phyloP scores from a whole-genome alignment of 371 early-diverging fungal species.

The Mucor plumbeus region DNA sequence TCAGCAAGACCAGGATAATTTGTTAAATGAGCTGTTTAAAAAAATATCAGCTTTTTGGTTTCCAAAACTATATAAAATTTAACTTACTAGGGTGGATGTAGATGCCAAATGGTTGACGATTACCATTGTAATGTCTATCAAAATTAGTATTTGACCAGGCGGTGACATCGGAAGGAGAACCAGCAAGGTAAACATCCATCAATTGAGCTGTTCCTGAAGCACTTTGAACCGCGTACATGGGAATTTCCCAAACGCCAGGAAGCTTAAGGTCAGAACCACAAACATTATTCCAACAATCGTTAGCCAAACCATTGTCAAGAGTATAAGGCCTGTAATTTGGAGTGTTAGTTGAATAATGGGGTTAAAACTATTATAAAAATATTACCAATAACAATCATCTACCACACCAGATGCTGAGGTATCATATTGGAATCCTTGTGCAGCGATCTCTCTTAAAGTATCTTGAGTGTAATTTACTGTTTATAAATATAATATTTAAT shows the following conservation, averaged over 20 bases:
- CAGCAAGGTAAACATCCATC: slow-evolving; percentile 76
- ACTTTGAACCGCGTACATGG: slow-evolving; percentile 63
- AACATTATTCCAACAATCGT: slow-evolving; percentile 71
- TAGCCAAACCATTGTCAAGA: slow-evolving; percentile 72
- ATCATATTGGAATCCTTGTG: slow-evolving; percentile 73
- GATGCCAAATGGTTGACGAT: slow-evolving; percentile 73
- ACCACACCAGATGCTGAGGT: slow-evolving; percentile 61
- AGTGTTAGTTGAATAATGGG: too few species aligned
- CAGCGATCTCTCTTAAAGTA: slow-evolving; percentile 55
- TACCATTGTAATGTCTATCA: slow-evolving; percentile 67
- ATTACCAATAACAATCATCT: slow-evolving; percentile 65
- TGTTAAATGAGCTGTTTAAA: slow-evolving; percentile 43
- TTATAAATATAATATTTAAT: background rate
- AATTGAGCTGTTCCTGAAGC: slow-evolving; percentile 53
- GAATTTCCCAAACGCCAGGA: slow-evolving; percentile 79
- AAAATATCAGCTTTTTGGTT: background rate
- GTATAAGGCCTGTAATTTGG: slow-evolving; percentile 66
- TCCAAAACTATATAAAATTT: too few species aligned
- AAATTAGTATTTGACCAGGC: slow-evolving; percentile 65
- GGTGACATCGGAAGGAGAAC: slow-evolving; percentile 51
- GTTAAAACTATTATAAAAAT: background rate
- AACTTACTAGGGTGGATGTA: slow-evolving; percentile 59
- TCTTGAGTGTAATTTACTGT: slow-evolving; percentile 66
- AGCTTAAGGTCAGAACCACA: slow-evolving; percentile 57
- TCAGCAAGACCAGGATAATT: slow-evolving; percentile 48